Percentiles rank a stretch among this genome's conserved stretches.
Evolutionary conservation across 1,284 basidiomycete species (phyloP).

Genomic region (Prillingera fragicola): DNA sequence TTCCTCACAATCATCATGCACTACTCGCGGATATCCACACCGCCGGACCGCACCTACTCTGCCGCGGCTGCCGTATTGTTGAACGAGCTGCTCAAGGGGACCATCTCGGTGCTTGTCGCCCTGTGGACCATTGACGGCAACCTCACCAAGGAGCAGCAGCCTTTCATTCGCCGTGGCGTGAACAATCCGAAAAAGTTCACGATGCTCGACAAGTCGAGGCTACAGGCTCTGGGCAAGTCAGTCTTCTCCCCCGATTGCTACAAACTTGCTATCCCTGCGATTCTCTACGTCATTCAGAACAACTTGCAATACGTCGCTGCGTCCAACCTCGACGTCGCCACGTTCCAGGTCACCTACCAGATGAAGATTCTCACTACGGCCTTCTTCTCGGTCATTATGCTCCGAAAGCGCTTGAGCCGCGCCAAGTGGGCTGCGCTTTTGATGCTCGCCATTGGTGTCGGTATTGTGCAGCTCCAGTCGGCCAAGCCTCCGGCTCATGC

Average conservation of each 20-base stretch:
- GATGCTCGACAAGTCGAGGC: conserved; percentile 29
- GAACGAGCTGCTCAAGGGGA: conserved; percentile 86
- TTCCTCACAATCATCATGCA: conserved; percentile 86
- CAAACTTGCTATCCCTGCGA: conserved; percentile 93
- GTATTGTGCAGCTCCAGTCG: conserved; percentile 81
- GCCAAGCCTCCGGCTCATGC: conserved; percentile 9
- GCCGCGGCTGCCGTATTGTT: conserved; percentile 86
- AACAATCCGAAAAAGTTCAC: too few relatives aligned
- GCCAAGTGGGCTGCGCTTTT: conserved; percentile 79
- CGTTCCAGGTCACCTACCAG: conserved; percentile 83
- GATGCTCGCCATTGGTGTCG: conserved; percentile 83
- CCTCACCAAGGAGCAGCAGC: conserved; percentile 18
- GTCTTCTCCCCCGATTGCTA: conserved; percentile 82
- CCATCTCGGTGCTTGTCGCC: conserved; percentile 71
- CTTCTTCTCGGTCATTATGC: conserved; percentile 80
- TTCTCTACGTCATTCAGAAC: conserved; percentile 95
- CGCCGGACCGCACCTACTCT: conserved; percentile 69
- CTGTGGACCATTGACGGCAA: conserved; percentile 48
- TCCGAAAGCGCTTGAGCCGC: conserved; percentile 70
- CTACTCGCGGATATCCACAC: conserved; percentile 78
- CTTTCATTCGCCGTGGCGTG: conserved; percentile 5
- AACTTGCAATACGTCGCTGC: conserved; percentile 92
- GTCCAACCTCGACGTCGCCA: conserved; percentile 85
- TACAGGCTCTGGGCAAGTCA: conserved; percentile 25
- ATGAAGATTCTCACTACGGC: conserved; percentile 98